Conservation (phyloP, 257 asterid species). For the Solanum sparsipilum region DNA sequence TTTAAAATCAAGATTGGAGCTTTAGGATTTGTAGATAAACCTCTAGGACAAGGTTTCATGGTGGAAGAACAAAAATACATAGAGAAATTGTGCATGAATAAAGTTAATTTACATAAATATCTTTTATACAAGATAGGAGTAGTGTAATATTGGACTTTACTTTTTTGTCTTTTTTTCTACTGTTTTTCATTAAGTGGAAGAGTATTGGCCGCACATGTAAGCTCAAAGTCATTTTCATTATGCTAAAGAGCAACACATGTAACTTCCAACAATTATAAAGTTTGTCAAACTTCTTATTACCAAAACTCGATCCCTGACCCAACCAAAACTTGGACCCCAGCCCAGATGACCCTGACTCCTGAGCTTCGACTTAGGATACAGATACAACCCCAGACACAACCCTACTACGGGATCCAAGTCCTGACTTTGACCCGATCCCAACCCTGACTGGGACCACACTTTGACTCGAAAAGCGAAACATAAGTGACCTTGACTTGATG, state of each 20-base stretch:
- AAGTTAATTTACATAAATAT: neutral
- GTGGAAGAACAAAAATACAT: neutral
- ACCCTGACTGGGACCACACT: too few species aligned
- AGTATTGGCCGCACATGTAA: neutral
- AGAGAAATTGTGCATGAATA: neutral
- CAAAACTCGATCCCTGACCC: neutral
- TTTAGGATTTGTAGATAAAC: neutral
- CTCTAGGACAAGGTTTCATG: neutral
- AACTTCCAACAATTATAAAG: neutral
- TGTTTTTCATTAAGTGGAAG: neutral
- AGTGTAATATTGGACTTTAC: neutral
- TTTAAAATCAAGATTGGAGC: constrained; percentile 6
- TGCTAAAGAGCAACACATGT: neutral
- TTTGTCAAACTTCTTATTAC: neutral
- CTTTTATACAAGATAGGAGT: neutral
- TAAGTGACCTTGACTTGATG: too few species aligned
- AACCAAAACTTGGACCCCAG: too few species aligned
- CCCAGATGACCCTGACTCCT: too few species aligned
- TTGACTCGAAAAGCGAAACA: too few species aligned
- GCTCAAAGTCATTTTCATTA: neutral
- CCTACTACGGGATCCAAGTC: too few species aligned
- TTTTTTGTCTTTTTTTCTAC: neutral
- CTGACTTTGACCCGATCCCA: too few species aligned
- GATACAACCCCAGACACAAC: too few species aligned
- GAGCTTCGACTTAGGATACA: too few species aligned